A percentile compares a stretch with the other conserved stretches of the same genome.
Evolutionary conservation across 352 stramenopile genomes (phyloP).

Genomic region (Blastocystis sp.): DNA sequence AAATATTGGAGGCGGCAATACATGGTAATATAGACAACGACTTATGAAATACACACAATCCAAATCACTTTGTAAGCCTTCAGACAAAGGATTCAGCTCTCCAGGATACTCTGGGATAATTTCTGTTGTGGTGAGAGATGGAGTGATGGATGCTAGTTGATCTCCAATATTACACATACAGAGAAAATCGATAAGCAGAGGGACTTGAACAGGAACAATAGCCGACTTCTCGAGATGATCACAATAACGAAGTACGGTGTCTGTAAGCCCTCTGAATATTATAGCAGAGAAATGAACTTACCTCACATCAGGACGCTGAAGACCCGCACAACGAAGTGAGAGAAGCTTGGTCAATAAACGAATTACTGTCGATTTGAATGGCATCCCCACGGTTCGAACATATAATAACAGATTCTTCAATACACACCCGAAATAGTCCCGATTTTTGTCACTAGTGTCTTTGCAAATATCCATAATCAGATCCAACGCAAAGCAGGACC

Average conservation of each 20-base stretch:
- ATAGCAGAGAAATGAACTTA: not conserved
- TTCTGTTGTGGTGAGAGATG: not conserved
- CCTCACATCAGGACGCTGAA: not conserved
- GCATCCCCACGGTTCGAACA: constrained; percentile 12
- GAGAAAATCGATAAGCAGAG: constrained; percentile 44
- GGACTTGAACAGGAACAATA: constrained; percentile 3
- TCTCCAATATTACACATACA: not conserved
- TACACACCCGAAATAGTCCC: not conserved
- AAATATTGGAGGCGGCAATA: not conserved
- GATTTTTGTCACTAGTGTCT: not conserved
- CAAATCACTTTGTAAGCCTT: not conserved
- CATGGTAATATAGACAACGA: constrained; percentile 8
- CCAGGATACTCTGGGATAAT: not conserved
- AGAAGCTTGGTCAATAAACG: not conserved
- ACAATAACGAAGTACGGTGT: not conserved
- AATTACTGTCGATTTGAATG: constrained; percentile 26
- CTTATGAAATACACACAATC: constrained; percentile 16
- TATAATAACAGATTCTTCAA: constrained; percentile 22
- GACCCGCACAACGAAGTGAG: not conserved
- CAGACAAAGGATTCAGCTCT: not conserved
- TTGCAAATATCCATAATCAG: constrained; percentile 45
- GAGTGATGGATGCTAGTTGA: not conserved
- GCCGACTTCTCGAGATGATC: not conserved
- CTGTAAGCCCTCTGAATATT: not conserved
- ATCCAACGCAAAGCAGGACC: constrained; percentile 29